A percentile compares a stretch with the other conserved stretches of the same genome.
Conservation (phyloP, 306 rosid species). For the Inga laurina region DNA sequence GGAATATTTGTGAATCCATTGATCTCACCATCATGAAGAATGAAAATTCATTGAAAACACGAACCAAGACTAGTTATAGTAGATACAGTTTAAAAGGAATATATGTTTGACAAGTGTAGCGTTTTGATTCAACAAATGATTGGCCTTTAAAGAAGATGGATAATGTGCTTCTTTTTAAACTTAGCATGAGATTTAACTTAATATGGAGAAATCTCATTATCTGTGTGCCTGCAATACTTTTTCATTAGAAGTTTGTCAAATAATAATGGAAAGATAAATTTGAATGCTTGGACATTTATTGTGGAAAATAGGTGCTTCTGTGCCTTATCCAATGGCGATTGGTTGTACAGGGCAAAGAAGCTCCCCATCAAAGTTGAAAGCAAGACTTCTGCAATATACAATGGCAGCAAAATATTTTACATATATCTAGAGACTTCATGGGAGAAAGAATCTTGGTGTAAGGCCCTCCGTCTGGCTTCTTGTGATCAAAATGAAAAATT, state of each 20-base stretch:
- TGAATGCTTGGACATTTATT: constrained; percentile 5
- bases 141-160: constrained; percentile 3
- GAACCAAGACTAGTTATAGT: constrained; percentile 19
- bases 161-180: background rate
- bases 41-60: constrained; percentile 8
- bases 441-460: constrained; percentile 99
- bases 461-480: constrained; percentile 86
- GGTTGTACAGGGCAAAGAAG: constrained; percentile 78
- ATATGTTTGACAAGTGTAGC: background rate
- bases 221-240: constrained; percentile 3
- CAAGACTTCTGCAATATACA: constrained; percentile 57
- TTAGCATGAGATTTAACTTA: constrained; percentile 13
- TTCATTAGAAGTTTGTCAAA: constrained; percentile 4
- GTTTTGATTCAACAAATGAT: constrained; percentile 13
- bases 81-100: constrained; percentile 15
- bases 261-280: constrained; percentile 4
- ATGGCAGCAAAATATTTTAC: constrained; percentile 64
- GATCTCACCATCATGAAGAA: constrained; percentile 2
- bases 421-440: constrained; percentile 88
- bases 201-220: constrained; percentile 14
- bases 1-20: constrained; percentile 20
- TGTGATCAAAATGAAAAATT: constrained; percentile 56
- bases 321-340: constrained; percentile 34
- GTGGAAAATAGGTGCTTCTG: constrained; percentile 20
- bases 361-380: constrained; percentile 88